phyloP scores from a whole-genome alignment of 73 alveolate genomes.

The Paramecium sexaurelia region DNA sequence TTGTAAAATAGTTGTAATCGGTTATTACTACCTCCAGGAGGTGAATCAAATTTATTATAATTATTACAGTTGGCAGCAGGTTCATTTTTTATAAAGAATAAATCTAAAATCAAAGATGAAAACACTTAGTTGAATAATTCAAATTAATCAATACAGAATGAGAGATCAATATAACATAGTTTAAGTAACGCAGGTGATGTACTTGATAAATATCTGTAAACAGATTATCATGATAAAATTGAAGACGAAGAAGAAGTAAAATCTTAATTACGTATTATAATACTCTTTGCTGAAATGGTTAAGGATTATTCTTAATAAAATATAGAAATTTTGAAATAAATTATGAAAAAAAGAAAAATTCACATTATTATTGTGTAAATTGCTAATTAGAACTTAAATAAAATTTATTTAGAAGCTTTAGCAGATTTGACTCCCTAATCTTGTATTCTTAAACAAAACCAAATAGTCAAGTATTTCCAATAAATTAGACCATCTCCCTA shows the following conservation, averaged over 20 bases:
- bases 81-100: neutral
- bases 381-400: neutral
- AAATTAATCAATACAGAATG: neutral
- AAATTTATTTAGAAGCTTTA: neutral
- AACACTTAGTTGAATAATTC: neutral
- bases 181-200: neutral
- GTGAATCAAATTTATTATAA: neutral
- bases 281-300: neutral
- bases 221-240: neutral
- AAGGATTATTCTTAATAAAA: neutral
- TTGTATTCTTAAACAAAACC: neutral
- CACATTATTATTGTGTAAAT: neutral
- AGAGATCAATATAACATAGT: neutral
- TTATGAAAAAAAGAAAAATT: neutral
- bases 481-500: neutral
- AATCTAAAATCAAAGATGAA: neutral
- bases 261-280: neutral
- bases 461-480: neutral
- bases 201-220: neutral
- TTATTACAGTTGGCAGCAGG: neutral
- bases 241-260: neutral
- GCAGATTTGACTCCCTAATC: neutral
- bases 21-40: conserved; percentile 9
- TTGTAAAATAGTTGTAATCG: neutral
- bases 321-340: neutral